A percentile compares a stretch with the other conserved stretches of the same genome.
These are phyloP conservation scores for Eragrostis curvula DNA, from an alignment of 176 grass and related monocot genomes.

Conservation along the genomic window DNA sequence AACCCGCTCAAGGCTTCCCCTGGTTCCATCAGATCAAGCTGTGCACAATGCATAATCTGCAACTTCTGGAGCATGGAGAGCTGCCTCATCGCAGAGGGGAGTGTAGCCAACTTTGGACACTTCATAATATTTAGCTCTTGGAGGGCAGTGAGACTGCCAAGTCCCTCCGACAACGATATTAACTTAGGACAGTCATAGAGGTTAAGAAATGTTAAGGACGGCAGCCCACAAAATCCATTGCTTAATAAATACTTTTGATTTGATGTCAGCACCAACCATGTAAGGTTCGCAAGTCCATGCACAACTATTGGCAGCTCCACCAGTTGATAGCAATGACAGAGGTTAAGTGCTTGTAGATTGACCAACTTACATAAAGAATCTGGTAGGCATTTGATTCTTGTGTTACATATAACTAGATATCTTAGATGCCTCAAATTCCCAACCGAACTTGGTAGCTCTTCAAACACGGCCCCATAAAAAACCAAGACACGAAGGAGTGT, in stretches of 20 bases:
- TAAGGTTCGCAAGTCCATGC: not conserved
- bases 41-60: not conserved
- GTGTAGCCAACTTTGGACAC: constrained; percentile 25
- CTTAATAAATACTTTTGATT: constrained; percentile 16
- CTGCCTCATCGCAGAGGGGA: not conserved
- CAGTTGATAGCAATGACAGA: not conserved
- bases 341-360: constrained; percentile 11
- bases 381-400: not conserved
- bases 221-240: not conserved
- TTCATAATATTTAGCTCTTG: not conserved
- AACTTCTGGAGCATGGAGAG: not conserved
- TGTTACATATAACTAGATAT: constrained; percentile 16
- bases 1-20: too few species aligned
- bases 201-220: not conserved
- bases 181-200: too few species aligned
- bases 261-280: not conserved
- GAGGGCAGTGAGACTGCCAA: too few species aligned
- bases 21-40: constrained; percentile 21
- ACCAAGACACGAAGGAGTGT: not conserved
- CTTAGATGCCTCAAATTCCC: constrained; percentile 22
- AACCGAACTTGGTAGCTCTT: constrained; percentile 7
- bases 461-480: not conserved
- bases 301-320: not conserved
- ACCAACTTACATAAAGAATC: too few species aligned
- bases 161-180: too few species aligned